phyloP scores from a whole-genome alignment of 306 rosid species.

The Pyrus pyrifolia region DNA sequence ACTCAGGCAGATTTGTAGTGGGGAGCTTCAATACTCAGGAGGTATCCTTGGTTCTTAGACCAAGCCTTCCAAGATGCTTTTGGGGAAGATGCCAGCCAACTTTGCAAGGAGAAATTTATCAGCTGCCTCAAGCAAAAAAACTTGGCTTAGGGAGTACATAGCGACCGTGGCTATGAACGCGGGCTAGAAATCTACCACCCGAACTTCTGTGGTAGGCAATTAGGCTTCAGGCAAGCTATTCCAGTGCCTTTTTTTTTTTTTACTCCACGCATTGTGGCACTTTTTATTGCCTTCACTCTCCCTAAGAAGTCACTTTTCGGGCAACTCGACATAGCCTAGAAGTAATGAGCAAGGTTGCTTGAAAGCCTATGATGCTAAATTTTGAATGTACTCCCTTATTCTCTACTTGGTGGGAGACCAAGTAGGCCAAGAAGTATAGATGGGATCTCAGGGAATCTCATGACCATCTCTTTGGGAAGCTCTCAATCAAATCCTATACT shows the following conservation, averaged over 20 bases:
- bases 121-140: fast-evolving
- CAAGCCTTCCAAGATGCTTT: fast-evolving
- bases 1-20: too few species aligned
- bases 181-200: too few species aligned
- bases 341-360: too few species aligned
- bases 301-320: fast-evolving
- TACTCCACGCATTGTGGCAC: fast-evolving
- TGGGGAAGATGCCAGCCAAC: fast-evolving
- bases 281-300: fast-evolving
- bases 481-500: too few species aligned
- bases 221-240: fast-evolving
- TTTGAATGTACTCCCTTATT: too few species aligned
- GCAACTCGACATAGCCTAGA: fast-evolving
- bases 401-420: too few species aligned
- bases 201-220: fast-evolving
- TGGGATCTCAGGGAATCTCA: fast-evolving
- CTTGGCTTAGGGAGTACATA: fast-evolving
- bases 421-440: too few species aligned
- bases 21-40: fast-evolving
- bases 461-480: fast-evolving
- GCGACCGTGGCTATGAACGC: fast-evolving
- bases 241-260: fast-evolving
- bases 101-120: too few species aligned
- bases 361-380: fast-evolving
- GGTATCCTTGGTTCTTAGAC: too few species aligned